Base-by-base conservation (phyloP, 148 eudicot genomes). In the Gaultheria prostrata region DNA sequence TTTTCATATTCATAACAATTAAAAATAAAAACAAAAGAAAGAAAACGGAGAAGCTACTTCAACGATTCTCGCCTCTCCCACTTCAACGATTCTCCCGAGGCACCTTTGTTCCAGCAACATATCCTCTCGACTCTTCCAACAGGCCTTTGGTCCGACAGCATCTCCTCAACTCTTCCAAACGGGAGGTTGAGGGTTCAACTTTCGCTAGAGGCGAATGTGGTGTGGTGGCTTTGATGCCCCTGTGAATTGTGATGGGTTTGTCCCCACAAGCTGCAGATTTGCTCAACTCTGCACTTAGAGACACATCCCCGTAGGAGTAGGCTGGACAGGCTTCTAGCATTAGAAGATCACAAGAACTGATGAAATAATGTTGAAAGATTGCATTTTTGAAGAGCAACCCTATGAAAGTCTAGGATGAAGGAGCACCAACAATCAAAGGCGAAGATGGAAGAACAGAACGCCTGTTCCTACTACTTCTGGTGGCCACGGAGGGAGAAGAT, bases 401-500 rank as follows among this genome's bases (percentile, higher is more conserved):
- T 15, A 35, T 15, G 1, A 24, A 26, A n/a, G 71, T 57, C 33
- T 81, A 87, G 35, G 83, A 73, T 28, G 51, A 63, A 28, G 84
- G 33, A 77, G 86, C 75, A 67, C 28, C 79, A 50, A 84, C 74
- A 20, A 76, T 54, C 85, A 83, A 75, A 56, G 90, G 87, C 2
- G 90, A 80, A 24, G 88, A 71, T 48, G 87, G 82, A 73, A 79
- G 85, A 26, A 76, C 87, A 69, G 82, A 77, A 73, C 33, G 45
- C 53, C 39, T 39, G 75, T 67, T 69, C 71, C 84, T 84, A 63
- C 83, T 32, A 21, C 82, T 76, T 86, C 12, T 82, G 57, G 80
- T 26, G 15, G 77, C 35, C 4, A 46, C 7, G 6, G 53, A 43
- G 30, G 89, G 85, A 4, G 89, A 85, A 24, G 85, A 80, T 2